Percentiles rank a stretch among this genome's conserved stretches.
Conservation (phyloP, 192 early-diverging fungal species). For the Coemansia sp. region DNA sequence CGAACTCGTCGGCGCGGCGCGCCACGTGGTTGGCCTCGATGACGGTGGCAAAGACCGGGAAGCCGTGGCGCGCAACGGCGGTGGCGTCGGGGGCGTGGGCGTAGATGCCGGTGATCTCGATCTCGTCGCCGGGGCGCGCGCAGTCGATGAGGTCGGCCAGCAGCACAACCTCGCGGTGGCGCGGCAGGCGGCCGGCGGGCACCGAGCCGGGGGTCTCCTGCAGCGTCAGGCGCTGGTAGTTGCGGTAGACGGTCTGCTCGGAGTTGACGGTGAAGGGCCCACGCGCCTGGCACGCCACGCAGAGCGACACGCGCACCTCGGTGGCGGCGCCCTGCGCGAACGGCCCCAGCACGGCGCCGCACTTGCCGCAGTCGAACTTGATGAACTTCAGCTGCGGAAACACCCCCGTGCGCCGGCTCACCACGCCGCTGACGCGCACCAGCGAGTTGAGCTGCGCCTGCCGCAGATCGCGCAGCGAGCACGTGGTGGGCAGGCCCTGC, state of each 20-base stretch:
- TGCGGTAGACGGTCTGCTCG: conserved; percentile 96
- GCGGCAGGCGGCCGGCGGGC: conserved; percentile 91
- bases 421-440: conserved; percentile 88
- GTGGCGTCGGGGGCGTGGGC: conserved; percentile 92
- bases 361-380: conserved; percentile 95
- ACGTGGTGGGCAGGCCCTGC: conserved; percentile 79
- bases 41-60: conserved; percentile 95
- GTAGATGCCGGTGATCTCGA: conserved; percentile 94
- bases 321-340: conserved; percentile 89
- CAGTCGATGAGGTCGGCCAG: conserved; percentile 96
- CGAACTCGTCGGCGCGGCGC: conserved; percentile 87
- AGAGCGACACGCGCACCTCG: conserved; percentile 84
- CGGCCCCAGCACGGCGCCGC: conserved; percentile 86
- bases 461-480: conserved; percentile 86
- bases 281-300: conserved; percentile 85
- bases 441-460: conserved; percentile 91
- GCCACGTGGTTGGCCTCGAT: conserved; percentile 96
- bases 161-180: conserved; percentile 89
- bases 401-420: conserved; percentile 90
- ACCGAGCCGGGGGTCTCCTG: conserved; percentile 97
- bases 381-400: conserved; percentile 98
- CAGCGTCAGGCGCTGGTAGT: conserved; percentile 94
- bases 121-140: conserved; percentile 94
- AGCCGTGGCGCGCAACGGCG: conserved; percentile 88
- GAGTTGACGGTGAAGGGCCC: conserved; percentile 90